Conservation (phyloP, 108 stramenopile species). For the Stephanodiscus triporus region DNA sequence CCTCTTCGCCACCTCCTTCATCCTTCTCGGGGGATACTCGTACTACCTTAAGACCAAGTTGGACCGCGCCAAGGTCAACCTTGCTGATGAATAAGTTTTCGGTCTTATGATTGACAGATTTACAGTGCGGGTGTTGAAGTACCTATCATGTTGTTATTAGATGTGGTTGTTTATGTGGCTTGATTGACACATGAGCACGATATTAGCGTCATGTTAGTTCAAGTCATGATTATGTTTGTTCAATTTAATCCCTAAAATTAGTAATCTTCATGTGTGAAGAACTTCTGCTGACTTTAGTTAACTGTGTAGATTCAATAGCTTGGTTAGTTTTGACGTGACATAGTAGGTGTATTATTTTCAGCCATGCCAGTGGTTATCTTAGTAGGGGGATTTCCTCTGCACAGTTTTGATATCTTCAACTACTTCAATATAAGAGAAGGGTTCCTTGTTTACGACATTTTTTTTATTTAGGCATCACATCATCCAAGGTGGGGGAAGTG, state of each 20-base stretch:
- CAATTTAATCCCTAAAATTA: not conserved
- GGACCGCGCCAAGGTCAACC: slow-evolving; percentile 82
- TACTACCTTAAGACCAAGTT: slow-evolving; percentile 87
- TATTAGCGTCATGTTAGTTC: not conserved
- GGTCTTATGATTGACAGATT: not conserved
- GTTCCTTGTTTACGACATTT: too few relatives aligned
- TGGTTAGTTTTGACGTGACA: too few relatives aligned
- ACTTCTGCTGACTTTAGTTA: too few relatives aligned
- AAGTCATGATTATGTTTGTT: not conserved
- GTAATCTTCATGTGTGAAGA: not conserved
- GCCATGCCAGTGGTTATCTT: too few relatives aligned
- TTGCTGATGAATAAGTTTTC: slow-evolving; percentile 12
- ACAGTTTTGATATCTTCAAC: too few relatives aligned
- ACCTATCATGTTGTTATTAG: not conserved
- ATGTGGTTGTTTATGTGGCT: not conserved
- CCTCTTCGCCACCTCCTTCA: slow-evolving; percentile 75
- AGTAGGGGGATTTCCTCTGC: too few relatives aligned
- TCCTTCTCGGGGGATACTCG: slow-evolving; percentile 76
- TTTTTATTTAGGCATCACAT: too few relatives aligned
- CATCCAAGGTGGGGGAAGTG: too few relatives aligned
- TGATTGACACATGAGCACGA: not conserved
- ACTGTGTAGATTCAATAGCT: not conserved
- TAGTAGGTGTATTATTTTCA: too few relatives aligned
- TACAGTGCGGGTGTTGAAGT: too few relatives aligned
- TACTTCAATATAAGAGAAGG: too few relatives aligned